These are phyloP conservation scores for Didymella sp. DNA, from an alignment of 2,329 filamentous ascomycete species.

Conservation along the genomic window DNA sequence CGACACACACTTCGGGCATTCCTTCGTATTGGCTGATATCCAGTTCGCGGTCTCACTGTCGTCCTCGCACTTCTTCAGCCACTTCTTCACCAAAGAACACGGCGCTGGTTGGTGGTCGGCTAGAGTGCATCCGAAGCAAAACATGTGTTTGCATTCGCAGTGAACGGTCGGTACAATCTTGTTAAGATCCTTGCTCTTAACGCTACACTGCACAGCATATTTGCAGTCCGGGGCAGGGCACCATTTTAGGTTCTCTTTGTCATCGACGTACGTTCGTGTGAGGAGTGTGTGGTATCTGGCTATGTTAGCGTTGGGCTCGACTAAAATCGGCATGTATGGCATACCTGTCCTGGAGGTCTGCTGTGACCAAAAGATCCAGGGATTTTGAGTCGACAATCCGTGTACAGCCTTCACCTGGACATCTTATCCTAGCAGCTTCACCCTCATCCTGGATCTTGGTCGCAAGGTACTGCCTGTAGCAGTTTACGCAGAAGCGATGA, in stretches of 20 bases:
- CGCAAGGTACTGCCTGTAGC: constrained; percentile 87
- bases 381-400: constrained; percentile 91
- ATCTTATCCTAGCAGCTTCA: constrained; percentile 93
- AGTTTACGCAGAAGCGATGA: constrained; percentile 90
- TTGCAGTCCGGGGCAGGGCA: constrained; percentile 97
- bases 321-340: constrained; percentile 15
- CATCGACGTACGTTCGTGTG: constrained; percentile 94
- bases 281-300: constrained; percentile 81
- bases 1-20: constrained; percentile 93
- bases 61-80: constrained; percentile 98
- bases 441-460: constrained; percentile 97
- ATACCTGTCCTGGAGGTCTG: constrained; percentile 63
- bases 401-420: constrained; percentile 84
- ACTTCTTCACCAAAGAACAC: constrained; percentile 88
- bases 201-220: constrained; percentile 85
- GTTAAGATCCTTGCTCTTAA: constrained; percentile 87
- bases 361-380: constrained; percentile 74
- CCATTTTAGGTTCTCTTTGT: constrained; percentile 95
- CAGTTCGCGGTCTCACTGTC: constrained; percentile 98
- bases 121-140: constrained; percentile 93
- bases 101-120: constrained; percentile 93
- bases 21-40: constrained; percentile 99
- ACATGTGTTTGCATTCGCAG: constrained; percentile 83
- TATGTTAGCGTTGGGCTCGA: constrained; percentile 21
- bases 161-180: constrained; percentile 88